Evolutionary conservation across 2,329 filamentous ascomycete genomes (phyloP).

Genomic region (Keithomyces neogunnii): DNA sequence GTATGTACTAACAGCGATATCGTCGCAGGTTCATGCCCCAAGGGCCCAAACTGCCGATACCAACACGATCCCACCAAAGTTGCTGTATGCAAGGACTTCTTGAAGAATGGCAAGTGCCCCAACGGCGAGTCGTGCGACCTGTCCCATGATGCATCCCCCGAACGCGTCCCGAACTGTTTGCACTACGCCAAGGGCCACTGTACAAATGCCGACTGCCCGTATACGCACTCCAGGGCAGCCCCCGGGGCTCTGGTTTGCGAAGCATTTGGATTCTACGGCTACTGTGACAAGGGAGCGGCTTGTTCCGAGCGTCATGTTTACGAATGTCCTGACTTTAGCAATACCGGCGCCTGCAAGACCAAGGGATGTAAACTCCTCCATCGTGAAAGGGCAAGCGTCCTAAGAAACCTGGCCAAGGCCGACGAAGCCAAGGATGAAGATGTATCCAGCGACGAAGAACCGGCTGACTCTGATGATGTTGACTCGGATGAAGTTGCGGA

Average conservation of each 20-base stretch:
- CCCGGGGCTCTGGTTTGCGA: conserved; percentile 73
- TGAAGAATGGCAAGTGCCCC: conserved; percentile 70
- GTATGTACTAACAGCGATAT: conserved; percentile 33
- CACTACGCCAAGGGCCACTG: conserved; percentile 89
- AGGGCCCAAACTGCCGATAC: conserved; percentile 72
- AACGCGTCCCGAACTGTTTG: conserved; percentile 80
- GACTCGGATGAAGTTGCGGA: conserved; percentile 69
- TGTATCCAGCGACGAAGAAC: conserved; percentile 69
- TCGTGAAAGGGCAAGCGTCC: conserved; percentile 74
- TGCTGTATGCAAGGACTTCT: conserved; percentile 80
- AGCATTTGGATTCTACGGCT: conserved; percentile 77
- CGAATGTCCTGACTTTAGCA: conserved; percentile 94
- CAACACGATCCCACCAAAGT: conserved; percentile 80
- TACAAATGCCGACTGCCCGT: conserved; percentile 76
- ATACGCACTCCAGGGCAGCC: conserved; percentile 74
- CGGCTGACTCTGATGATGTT: conserved; percentile 65
- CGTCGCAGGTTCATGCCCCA: conserved; percentile 68
- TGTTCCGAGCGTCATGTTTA: conserved; percentile 81
- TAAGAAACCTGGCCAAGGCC: conserved; percentile 53
- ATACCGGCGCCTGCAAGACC: conserved; percentile 74
- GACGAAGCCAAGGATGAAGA: conserved; percentile 53
- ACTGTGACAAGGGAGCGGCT: conserved; percentile 71
- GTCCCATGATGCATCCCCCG: conserved; percentile 74
- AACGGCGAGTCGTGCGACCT: conserved; percentile 78
- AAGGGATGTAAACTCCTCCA: conserved; percentile 80